Conservation (phyloP, 768 basidiomycete genomes). For the Candolleomyces efflorescens region DNA sequence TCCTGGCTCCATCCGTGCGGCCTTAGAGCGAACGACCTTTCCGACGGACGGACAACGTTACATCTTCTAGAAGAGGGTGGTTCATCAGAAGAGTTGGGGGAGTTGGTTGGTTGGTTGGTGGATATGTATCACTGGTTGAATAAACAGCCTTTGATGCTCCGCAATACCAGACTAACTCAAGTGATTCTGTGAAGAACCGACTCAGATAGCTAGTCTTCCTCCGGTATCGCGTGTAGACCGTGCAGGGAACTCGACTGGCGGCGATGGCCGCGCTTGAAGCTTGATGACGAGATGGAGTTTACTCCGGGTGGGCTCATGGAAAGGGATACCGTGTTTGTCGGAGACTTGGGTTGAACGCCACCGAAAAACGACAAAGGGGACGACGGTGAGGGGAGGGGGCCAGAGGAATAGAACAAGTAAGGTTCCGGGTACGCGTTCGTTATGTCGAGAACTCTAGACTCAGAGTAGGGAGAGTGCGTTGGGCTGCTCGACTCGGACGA, state of each 20-base stretch:
- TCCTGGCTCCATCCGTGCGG: no score
- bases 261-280: conserved; percentile 1
- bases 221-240: conserved; percentile 6
- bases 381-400: background rate
- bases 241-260: conserved; percentile 5
- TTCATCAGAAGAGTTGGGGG: no score
- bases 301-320: no score
- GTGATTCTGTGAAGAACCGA: background rate
- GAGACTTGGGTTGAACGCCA: no score
- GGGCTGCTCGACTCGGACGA: conserved; percentile 5
- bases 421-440: conserved; percentile 5
- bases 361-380: background rate
- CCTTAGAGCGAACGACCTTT: no score
- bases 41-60: no score
- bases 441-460: conserved; percentile 3
- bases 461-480: conserved; percentile 1
- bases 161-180: background rate
- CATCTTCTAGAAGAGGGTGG: no score
- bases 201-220: conserved; percentile 6
- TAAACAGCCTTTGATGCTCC: background rate
- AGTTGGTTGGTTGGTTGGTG: background rate
- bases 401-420: conserved; percentile 1
- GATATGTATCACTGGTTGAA: background rate
- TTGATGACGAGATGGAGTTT: background rate
- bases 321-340: no score